These are phyloP conservation scores for Lumnitzera racemosa DNA, from an alignment of 345 rosid species.

Conservation along the genomic window DNA sequence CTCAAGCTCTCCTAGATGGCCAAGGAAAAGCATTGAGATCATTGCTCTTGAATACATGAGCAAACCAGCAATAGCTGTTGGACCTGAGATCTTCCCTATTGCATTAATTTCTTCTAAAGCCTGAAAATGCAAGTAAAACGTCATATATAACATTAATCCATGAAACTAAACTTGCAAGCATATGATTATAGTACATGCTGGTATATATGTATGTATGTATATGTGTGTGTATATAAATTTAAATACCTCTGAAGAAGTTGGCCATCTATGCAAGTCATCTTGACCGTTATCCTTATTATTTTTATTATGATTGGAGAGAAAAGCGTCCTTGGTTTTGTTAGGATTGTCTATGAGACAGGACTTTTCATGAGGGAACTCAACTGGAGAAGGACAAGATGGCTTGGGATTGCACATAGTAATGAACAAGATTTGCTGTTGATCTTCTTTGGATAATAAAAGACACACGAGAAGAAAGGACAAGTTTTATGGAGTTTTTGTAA, in stretches of 20 bases:
- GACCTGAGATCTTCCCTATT: slow-evolving; percentile 85
- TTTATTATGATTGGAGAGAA: slow-evolving; percentile 11
- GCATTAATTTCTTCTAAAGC: slow-evolving; percentile 75
- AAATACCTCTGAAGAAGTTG: slow-evolving; percentile 75
- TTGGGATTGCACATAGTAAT: slow-evolving; percentile 50
- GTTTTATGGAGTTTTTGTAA: slow-evolving; percentile 4
- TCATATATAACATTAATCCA: not conserved
- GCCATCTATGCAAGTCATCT: slow-evolving; percentile 56
- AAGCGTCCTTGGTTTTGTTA: slow-evolving; percentile 23
- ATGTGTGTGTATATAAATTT: not conserved
- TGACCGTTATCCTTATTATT: slow-evolving; percentile 1
- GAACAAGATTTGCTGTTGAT: not conserved
- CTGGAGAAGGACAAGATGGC: slow-evolving; percentile 55
- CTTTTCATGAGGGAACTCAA: slow-evolving; percentile 31
- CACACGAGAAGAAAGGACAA: slow-evolving; percentile 4
- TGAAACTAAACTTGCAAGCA: not conserved
- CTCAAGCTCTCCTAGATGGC: slow-evolving; percentile 92
- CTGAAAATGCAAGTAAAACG: slow-evolving; percentile 27
- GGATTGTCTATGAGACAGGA: slow-evolving; percentile 31
- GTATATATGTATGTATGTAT: not conserved
- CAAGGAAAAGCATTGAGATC: slow-evolving; percentile 98
- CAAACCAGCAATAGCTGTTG: slow-evolving; percentile 73
- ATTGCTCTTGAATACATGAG: slow-evolving; percentile 82
- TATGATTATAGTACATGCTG: not conserved
- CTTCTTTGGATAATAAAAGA: slow-evolving; percentile 3